phyloP scores from a whole-genome alignment of 2,329 filamentous ascomycete genomes.

The Aspergillus pseudoglaucus region DNA sequence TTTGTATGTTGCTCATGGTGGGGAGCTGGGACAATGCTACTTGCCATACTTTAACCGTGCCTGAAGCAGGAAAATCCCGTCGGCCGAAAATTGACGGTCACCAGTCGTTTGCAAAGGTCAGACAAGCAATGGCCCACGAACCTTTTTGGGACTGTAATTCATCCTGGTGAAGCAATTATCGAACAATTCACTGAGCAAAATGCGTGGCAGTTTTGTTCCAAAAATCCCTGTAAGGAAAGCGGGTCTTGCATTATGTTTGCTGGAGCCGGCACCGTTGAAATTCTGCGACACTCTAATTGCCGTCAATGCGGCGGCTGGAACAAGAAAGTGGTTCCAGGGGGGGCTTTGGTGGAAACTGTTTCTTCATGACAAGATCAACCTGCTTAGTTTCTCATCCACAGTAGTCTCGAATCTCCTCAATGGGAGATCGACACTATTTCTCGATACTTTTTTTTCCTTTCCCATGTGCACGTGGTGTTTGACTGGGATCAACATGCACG shows the following conservation, averaged over 20 bases:
- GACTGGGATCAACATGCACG: constrained; percentile 33
- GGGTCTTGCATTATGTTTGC: constrained; percentile 7
- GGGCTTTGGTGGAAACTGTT: constrained; percentile 16
- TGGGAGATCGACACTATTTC: constrained; percentile 33
- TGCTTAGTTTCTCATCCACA: constrained; percentile 8
- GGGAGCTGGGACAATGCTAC: neutral
- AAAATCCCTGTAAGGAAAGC: constrained; percentile 1
- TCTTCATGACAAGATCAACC: constrained; percentile 11
- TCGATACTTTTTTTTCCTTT: constrained; percentile 20
- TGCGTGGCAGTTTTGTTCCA: constrained; percentile 6
- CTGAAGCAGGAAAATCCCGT: neutral
- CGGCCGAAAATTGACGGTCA: neutral
- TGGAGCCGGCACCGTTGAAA: neutral
- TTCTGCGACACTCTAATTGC: constrained; percentile 4
- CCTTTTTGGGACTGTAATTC: neutral
- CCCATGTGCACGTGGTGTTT: constrained; percentile 30
- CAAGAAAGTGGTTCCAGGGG: constrained; percentile 11
- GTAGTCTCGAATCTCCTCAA: constrained; percentile 20
- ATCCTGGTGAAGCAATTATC: constrained; percentile 7
- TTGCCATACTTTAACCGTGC: neutral
- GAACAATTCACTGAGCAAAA: constrained; percentile 1
- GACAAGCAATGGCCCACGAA: neutral
- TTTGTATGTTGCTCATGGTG: neutral
- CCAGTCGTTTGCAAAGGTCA: neutral
- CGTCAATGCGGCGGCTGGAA: constrained; percentile 10